Percentiles rank a stretch among this genome's conserved stretches.
Conservation (phyloP, 495 filamentous ascomycete genomes). For the Aspergillus steynii region DNA sequence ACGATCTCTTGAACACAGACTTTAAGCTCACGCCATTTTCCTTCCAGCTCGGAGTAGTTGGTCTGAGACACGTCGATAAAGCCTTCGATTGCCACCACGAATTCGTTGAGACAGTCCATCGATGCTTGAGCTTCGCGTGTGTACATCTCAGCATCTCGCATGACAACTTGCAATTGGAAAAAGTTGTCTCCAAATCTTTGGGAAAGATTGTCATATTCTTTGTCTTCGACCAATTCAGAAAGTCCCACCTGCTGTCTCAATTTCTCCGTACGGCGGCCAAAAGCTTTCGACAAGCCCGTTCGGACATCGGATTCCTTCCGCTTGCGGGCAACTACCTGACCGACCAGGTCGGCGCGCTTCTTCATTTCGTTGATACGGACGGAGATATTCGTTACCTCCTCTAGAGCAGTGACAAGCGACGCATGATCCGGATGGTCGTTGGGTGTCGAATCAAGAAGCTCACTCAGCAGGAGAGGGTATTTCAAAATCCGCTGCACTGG, state of each 20-base stretch:
- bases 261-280: conserved; percentile 83
- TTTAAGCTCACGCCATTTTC: conserved; percentile 86
- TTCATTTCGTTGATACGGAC: conserved; percentile 90
- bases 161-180: conserved; percentile 83
- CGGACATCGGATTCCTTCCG: conserved; percentile 89
- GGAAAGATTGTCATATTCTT: conserved; percentile 70
- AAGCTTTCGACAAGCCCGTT: conserved; percentile 78
- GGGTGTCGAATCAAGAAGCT: conserved; percentile 77
- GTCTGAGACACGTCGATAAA: conserved; percentile 60
- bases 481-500: conserved; percentile 90
- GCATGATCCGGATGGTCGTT: conserved; percentile 78
- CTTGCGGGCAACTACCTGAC: conserved; percentile 81
- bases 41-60: conserved; percentile 77
- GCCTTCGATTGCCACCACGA: conserved; percentile 67
- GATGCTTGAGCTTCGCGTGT: conserved; percentile 65
- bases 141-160: conserved; percentile 89
- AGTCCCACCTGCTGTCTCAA: conserved; percentile 66
- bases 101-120: conserved; percentile 71
- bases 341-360: conserved; percentile 85
- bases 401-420: conserved; percentile 61
- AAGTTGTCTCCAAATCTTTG: conserved; percentile 85
- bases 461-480: conserved; percentile 80
- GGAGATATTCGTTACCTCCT: conserved; percentile 67
- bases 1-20: conserved; percentile 79
- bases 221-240: conserved; percentile 71